Evolutionary conservation across 2,329 filamentous ascomycete species (phyloP).

Genomic region (Diplodia sapinea): DNA sequence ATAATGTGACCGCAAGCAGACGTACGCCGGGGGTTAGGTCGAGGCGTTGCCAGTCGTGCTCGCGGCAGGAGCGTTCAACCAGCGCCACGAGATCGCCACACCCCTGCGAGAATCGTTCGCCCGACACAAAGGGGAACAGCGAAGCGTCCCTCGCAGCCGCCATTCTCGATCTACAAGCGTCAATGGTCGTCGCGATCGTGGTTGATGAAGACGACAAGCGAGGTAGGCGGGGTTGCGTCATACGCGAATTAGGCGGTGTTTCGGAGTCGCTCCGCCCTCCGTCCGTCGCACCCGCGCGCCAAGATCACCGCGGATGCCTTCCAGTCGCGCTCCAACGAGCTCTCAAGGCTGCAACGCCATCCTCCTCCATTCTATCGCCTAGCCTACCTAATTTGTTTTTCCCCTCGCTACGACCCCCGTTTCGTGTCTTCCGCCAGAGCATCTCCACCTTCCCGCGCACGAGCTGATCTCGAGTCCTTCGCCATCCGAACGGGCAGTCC

Average conservation of each 20-base stretch:
- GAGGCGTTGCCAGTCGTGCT: constrained; percentile 40
- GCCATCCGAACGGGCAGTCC: constrained; percentile 28
- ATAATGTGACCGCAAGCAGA: not conserved
- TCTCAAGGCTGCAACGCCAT: constrained; percentile 26
- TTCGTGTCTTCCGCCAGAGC: constrained; percentile 34
- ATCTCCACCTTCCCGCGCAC: constrained; percentile 32
- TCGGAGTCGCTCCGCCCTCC: constrained; percentile 4
- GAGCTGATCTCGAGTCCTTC: constrained; percentile 8
- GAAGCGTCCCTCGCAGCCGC: constrained; percentile 1
- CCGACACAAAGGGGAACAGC: constrained; percentile 29
- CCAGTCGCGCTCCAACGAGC: constrained; percentile 13
- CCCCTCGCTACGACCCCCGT: constrained; percentile 14
- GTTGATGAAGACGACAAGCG: not conserved
- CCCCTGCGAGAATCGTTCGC: constrained; percentile 40
- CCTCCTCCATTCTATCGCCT: constrained; percentile 24
- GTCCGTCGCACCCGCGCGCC: constrained; percentile 8
- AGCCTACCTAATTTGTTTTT: constrained; percentile 17
- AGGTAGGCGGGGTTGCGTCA: constrained; percentile 16
- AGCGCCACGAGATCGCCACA: constrained; percentile 36
- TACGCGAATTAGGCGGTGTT: constrained; percentile 5
- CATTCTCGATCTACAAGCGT: constrained; percentile 17
- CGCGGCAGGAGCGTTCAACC: constrained; percentile 34
- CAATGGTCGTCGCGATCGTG: constrained; percentile 5
- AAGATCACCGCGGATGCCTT: constrained; percentile 26
- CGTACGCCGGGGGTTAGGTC: constrained; percentile 8